Evolutionary conservation across 208 protist genomes (phyloP).

Genomic region (Herpetomonas samuelpessoai): DNA sequence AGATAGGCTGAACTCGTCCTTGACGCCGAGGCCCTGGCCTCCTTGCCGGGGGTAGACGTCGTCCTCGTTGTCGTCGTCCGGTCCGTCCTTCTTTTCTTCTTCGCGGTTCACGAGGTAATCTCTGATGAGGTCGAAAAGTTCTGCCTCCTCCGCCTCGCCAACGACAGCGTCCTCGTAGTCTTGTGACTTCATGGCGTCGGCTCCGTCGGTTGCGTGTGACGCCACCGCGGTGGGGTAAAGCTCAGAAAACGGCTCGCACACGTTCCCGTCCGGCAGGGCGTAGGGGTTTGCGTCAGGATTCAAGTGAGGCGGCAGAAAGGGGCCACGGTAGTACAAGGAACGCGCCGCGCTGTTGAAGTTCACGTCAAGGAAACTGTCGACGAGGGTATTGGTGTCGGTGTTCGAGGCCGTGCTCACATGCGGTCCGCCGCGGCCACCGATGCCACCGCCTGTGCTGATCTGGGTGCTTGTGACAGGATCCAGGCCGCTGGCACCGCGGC

Average conservation of each 20-base stretch:
- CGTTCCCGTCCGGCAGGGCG: too few relatives aligned
- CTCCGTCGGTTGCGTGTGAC: too few relatives aligned
- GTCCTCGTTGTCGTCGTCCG: neutral
- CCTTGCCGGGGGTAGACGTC: too few relatives aligned
- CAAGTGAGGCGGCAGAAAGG: slow-evolving; percentile 28
- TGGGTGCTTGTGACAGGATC: slow-evolving; percentile 17
- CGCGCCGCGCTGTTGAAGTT: slow-evolving; percentile 40
- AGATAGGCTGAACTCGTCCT: too few relatives aligned
- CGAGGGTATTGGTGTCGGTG: neutral
- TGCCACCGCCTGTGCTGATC: neutral
- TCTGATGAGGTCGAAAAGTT: neutral
- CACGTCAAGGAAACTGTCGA: slow-evolving; percentile 31
- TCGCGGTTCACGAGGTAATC: neutral
- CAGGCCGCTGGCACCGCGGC: slow-evolving; percentile 11
- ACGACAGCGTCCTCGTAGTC: slow-evolving; percentile 3
- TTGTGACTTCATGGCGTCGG: too few relatives aligned
- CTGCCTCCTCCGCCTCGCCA: neutral
- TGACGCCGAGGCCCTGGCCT: too few relatives aligned
- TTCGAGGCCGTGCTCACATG: neutral
- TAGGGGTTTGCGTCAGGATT: slow-evolving; percentile 2
- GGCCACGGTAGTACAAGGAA: slow-evolving; percentile 40
- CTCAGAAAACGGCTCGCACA: too few relatives aligned
- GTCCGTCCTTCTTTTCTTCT: slow-evolving; percentile 1
- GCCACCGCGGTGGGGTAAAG: too few relatives aligned
- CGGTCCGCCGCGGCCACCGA: neutral